A percentile compares a stretch with the other conserved stretches of the same genome.
Evolutionary conservation across 2,329 filamentous ascomycete genomes (phyloP).

Genomic region (Clonostachys solani): DNA sequence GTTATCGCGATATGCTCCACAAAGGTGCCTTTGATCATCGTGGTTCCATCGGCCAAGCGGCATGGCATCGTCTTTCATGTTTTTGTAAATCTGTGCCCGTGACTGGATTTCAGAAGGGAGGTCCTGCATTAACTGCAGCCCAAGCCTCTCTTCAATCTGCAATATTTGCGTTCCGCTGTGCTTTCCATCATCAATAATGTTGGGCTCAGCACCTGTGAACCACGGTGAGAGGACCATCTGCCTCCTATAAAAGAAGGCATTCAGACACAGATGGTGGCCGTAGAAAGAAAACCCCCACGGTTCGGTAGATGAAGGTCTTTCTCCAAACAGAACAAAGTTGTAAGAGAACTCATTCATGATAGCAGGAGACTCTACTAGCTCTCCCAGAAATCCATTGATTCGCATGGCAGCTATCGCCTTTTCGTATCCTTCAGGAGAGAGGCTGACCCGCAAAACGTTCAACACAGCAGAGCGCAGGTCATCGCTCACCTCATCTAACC

Average conservation of each 20-base stretch:
- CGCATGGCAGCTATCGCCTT: conserved; percentile 69
- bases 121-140: conserved; percentile 66
- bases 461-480: conserved; percentile 45
- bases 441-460: conserved; percentile 47
- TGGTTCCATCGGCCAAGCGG: conserved; percentile 70
- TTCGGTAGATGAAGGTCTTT: conserved; percentile 45
- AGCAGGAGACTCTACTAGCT: conserved; percentile 54
- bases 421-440: conserved; percentile 67
- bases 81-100: conserved; percentile 51
- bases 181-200: conserved; percentile 63
- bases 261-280: conserved; percentile 74
- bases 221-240: conserved; percentile 70
- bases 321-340: conserved; percentile 67
- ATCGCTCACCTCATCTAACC: conserved; percentile 55
- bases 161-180: conserved; percentile 63
- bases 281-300: conserved; percentile 75
- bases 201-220: conserved; percentile 79
- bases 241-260: conserved; percentile 59
- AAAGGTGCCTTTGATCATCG: conserved; percentile 74
- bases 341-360: conserved; percentile 75
- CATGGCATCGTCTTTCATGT: conserved; percentile 63
- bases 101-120: conserved; percentile 39
- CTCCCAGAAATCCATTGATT: conserved; percentile 71
- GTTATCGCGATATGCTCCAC: conserved; percentile 77
- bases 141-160: conserved; percentile 58